Percentiles rank a stretch among this genome's conserved stretches.
These are phyloP conservation scores for Aspergillus wentii DNA, from an alignment of 495 filamentous ascomycete genomes.

Conservation along the genomic window DNA sequence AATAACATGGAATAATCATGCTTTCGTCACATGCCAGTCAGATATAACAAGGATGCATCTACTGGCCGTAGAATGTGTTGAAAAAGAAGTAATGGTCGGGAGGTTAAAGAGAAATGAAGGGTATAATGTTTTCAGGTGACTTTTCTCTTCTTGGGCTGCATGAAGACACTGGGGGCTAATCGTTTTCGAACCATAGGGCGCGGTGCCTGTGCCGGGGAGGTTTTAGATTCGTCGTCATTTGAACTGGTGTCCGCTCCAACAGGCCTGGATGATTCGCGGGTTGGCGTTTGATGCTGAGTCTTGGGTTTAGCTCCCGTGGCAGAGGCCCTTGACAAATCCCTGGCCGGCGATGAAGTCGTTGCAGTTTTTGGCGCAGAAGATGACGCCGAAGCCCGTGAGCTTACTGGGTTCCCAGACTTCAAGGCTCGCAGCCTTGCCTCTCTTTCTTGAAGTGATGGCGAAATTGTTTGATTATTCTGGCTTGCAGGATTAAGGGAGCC, in stretches of 20 bases:
- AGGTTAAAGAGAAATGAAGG: background rate
- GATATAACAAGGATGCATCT: too few relatives aligned
- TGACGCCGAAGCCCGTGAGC: conserved; percentile 3
- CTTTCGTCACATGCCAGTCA: too few relatives aligned
- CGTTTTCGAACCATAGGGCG: conserved; percentile 27
- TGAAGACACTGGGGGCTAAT: conserved; percentile 31
- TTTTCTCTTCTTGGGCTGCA: conserved; percentile 34
- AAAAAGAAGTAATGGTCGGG: too few relatives aligned
- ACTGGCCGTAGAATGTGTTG: too few relatives aligned
- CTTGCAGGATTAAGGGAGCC: background rate
- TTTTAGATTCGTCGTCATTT: conserved; percentile 1
- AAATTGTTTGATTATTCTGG: conserved; percentile 3
- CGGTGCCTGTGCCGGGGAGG: conserved; percentile 7
- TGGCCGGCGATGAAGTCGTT: background rate
- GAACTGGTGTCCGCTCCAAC: conserved; percentile 1
- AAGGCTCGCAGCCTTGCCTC: conserved; percentile 28
- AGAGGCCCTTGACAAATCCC: background rate
- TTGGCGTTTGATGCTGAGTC: conserved; percentile 2
- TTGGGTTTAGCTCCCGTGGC: background rate
- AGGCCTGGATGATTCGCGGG: conserved; percentile 1
- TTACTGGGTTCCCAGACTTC: conserved; percentile 15
- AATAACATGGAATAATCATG: too few relatives aligned
- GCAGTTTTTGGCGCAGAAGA: too few relatives aligned
- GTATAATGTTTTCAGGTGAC: conserved; percentile 10
- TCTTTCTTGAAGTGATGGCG: conserved; percentile 21